These are phyloP conservation scores for Colletotrichum liriopes DNA, from an alignment of 2,329 filamentous ascomycete genomes.

Conservation along the genomic window DNA sequence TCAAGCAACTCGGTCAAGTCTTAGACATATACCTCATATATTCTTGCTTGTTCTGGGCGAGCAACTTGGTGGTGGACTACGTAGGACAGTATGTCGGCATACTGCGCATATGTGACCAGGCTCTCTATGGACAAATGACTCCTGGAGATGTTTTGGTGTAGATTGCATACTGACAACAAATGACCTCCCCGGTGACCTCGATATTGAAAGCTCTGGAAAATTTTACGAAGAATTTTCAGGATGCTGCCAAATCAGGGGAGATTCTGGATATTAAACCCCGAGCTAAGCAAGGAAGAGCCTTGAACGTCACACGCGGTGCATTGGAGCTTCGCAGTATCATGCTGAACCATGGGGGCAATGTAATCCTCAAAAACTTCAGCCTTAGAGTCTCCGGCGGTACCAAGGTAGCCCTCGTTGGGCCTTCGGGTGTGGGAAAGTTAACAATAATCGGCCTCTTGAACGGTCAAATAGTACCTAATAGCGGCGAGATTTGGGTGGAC, in stretches of 20 bases:
- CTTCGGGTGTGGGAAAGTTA: background rate
- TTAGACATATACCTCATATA: background rate
- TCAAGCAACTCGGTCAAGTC: background rate
- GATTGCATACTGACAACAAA: background rate
- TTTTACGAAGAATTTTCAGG: background rate
- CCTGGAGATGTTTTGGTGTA: background rate
- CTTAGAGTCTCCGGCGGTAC: background rate
- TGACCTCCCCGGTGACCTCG: background rate
- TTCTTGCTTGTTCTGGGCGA: background rate
- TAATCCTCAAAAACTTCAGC: background rate
- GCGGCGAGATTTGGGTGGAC: background rate
- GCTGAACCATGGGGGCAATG: background rate
- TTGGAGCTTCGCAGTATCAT: background rate
- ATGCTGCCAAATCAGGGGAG: background rate
- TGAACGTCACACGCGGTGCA: background rate
- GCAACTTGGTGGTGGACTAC: background rate
- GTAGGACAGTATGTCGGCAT: background rate
- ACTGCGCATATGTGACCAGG: background rate
- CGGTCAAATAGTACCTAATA: background rate
- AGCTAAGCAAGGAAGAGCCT: background rate
- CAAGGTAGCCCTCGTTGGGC: background rate
- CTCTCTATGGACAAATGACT: background rate
- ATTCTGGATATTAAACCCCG: background rate
- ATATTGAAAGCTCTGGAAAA: background rate
- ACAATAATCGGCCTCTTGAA: background rate